These are phyloP conservation scores for Heliosperma pusillum DNA, from an alignment of 148 eudicot genomes.

Conservation along the genomic window DNA sequence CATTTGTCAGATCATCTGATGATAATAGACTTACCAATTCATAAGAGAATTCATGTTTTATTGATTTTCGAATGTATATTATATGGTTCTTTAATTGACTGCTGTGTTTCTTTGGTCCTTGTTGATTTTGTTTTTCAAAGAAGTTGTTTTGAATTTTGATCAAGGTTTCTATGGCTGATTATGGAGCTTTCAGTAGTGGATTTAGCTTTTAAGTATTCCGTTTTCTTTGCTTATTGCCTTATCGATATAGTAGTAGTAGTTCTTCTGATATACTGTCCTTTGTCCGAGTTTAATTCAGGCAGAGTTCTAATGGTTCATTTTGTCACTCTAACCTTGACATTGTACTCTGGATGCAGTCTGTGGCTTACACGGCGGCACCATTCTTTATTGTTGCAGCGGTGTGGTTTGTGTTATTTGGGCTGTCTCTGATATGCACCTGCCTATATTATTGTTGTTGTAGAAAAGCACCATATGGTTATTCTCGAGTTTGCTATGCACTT, in stretches of 20 bases:
- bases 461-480: conserved; percentile 46
- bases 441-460: conserved; percentile 48
- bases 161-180: not conserved
- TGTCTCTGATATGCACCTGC: conserved; percentile 43
- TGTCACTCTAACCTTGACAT: conserved; percentile 5
- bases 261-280: not conserved
- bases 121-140: not conserved
- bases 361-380: conserved; percentile 50
- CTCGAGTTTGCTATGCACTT: conserved; percentile 49
- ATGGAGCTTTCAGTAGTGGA: not conserved
- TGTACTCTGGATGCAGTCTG: conserved; percentile 43
- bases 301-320: not conserved
- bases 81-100: not conserved
- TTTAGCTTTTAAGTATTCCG: not conserved
- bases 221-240: not conserved
- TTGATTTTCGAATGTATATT: not conserved
- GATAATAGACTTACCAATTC: not conserved
- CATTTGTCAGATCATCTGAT: no score
- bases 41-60: not conserved
- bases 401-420: conserved; percentile 57
- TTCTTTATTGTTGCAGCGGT: conserved; percentile 41
- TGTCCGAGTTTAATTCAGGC: not conserved
- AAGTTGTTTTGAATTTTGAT: not conserved
- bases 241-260: no score
- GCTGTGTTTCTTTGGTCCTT: not conserved